These are phyloP conservation scores for Solanum etuberosum DNA, from an alignment of 257 asterid genomes.

Conservation along the genomic window DNA sequence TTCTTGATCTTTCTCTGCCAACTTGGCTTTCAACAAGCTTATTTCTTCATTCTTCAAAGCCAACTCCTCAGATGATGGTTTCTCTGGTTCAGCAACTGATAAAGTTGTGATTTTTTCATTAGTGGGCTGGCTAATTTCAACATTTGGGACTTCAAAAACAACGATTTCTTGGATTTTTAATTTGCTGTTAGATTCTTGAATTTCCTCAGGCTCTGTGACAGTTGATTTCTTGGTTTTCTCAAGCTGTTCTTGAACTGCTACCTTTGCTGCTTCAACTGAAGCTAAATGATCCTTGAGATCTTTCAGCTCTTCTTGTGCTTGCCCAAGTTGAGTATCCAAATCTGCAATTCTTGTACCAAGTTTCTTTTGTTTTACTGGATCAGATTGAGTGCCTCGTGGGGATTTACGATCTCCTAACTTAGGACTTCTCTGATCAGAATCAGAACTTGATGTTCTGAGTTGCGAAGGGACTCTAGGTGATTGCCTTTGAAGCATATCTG, in stretches of 20 bases:
- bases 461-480: conserved; percentile 46
- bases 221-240: conserved; percentile 39
- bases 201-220: conserved; percentile 8
- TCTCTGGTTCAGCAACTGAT: conserved; percentile 15
- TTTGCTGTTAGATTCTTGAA: conserved; percentile 10
- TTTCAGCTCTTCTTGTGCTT: conserved; percentile 76
- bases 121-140: conserved; percentile 4
- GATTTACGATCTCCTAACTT: conserved; percentile 42
- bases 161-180: neutral
- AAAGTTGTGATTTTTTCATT: conserved; percentile 16
- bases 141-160: conserved; percentile 10
- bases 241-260: conserved; percentile 52
- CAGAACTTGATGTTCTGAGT: conserved; percentile 57
- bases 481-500: conserved; percentile 64
- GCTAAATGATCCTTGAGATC: conserved; percentile 54
- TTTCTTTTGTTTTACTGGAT: conserved; percentile 55
- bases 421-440: conserved; percentile 67
- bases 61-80: conserved; percentile 26
- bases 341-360: conserved; percentile 76
- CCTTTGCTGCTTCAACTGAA: conserved; percentile 59
- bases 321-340: conserved; percentile 87
- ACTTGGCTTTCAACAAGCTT: conserved; percentile 16
- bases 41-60: conserved; percentile 42
- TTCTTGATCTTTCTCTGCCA: conserved; percentile 46
- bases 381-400: conserved; percentile 44